Conservation (phyloP, 164 flowering plant genomes). For the Santalum album region DNA sequence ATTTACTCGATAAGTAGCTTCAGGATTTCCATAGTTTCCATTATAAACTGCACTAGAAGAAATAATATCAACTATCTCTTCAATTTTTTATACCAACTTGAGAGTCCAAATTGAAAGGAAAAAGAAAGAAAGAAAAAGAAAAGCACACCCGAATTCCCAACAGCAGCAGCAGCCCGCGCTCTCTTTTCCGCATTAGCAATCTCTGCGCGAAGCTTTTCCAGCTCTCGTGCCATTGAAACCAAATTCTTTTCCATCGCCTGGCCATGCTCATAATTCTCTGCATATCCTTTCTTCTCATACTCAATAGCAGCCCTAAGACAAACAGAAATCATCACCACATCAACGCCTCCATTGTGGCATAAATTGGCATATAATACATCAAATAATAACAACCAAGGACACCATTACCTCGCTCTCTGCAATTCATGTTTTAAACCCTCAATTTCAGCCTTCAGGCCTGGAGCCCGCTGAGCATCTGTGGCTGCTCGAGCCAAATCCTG, state of each 20-base stretch:
- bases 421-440: slow-evolving; percentile 69
- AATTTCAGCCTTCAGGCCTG: slow-evolving; percentile 63
- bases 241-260: slow-evolving; percentile 85
- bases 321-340: not conserved
- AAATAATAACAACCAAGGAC: not conserved
- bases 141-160: slow-evolving; percentile 58
- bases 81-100: not conserved
- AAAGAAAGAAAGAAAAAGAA: too few species aligned
- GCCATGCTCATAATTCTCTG: slow-evolving; percentile 86
- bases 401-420: slow-evolving; percentile 68
- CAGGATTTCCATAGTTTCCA: slow-evolving; percentile 57
- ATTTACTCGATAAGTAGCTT: slow-evolving; percentile 59
- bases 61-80: not conserved
- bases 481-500: slow-evolving; percentile 55
- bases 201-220: slow-evolving; percentile 94
- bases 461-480: slow-evolving; percentile 63
- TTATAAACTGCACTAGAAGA: slow-evolving; percentile 47
- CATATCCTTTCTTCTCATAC: slow-evolving; percentile 86
- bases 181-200: slow-evolving; percentile 82
- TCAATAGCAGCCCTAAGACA: slow-evolving; percentile 74
- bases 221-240: slow-evolving; percentile 81
- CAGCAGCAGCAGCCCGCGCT: slow-evolving; percentile 66
- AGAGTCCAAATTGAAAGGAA: not conserved
- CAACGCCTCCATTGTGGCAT: not conserved
- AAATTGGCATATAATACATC: not conserved